Evolutionary conservation across 2,329 filamentous ascomycete genomes (phyloP), one percentile per base, ranked within the genome.

Genomic region (Colletotrichum musae): DNA sequence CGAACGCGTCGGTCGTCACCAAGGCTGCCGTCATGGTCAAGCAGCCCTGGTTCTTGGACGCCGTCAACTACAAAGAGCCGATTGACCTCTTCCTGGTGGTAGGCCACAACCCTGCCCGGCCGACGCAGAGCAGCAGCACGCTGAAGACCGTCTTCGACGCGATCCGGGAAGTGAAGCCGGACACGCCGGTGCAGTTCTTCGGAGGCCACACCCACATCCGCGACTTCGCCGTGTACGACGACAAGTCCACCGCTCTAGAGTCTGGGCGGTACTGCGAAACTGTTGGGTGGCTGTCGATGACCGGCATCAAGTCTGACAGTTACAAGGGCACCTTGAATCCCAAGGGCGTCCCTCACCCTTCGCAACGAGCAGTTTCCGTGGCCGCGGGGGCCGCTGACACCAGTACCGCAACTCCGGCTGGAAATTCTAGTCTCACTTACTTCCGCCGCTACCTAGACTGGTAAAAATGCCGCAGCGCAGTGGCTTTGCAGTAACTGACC

Each of bases 211-310:
- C 82, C 45, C 90, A 92, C 74, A 86, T 91, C 69, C 87, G 91
- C 16, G 90, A 93, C 75, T 91, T 91, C 75, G 84, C 84, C 18
- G 86, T 91, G 2, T 91, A 88, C 70, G 90, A 93, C 74, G 84
- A 88, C 64, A 85, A 84, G 73, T 86, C 87, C 6, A 89, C 89
- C 5, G 89, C 85, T 0, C 81, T 92, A 9, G 89, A 91, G 73
- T 88, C 89, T 3, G 89, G 88, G 6, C 84, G 88, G 60, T 92
- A 92, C 77, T 92, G 90, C 75, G 90, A 93, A 79, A 92, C 90
- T 2, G 81, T 92, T 0, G 90, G 90, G 26, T 93, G 89, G 87
- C 76, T 91, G 24, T 87, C 89, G n/a, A 86, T 92, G 79, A 86
- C 84, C 58, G 90, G 90, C 16, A 86, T 92, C 72, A 76, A 85